Conservation (phyloP, 2,329 filamentous ascomycete species). For the Fusarium setosum region DNA sequence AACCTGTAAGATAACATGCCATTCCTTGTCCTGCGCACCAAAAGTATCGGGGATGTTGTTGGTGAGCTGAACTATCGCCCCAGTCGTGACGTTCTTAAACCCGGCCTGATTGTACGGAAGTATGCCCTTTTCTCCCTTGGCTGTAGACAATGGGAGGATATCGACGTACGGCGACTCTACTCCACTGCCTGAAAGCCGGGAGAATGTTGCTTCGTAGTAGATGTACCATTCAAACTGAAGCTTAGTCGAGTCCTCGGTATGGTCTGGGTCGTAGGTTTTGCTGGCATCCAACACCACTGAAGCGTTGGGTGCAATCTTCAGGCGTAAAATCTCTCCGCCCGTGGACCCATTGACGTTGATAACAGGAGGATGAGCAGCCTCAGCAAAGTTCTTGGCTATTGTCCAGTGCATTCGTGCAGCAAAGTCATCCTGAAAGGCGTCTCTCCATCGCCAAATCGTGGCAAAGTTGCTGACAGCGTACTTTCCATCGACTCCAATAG, state of each 20-base stretch:
- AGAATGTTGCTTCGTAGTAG: not conserved
- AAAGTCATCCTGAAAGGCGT: not conserved
- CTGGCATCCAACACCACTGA: not conserved
- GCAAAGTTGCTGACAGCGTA: too few relatives aligned
- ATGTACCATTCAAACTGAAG: not conserved
- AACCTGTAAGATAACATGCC: not conserved
- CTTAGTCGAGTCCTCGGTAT: not conserved
- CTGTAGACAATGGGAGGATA: not conserved
- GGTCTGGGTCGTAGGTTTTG: not conserved
- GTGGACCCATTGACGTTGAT: not conserved
- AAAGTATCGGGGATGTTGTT: not conserved
- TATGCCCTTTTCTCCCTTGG: not conserved
- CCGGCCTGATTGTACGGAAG: not conserved
- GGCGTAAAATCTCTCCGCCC: not conserved
- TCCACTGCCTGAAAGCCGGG: not conserved
- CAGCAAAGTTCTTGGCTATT: not conserved
- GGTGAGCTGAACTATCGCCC: not conserved
- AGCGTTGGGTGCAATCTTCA: not conserved
- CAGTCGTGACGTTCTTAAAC: not conserved
- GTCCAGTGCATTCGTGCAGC: not conserved
- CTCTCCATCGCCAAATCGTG: not conserved
- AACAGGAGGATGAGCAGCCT: not conserved
- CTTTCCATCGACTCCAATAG: too few relatives aligned
- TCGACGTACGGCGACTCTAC: not conserved
- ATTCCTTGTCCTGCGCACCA: not conserved